Evolutionary conservation across 495 filamentous ascomycete genomes (phyloP).

Genomic region (Penicillium crystallinum): DNA sequence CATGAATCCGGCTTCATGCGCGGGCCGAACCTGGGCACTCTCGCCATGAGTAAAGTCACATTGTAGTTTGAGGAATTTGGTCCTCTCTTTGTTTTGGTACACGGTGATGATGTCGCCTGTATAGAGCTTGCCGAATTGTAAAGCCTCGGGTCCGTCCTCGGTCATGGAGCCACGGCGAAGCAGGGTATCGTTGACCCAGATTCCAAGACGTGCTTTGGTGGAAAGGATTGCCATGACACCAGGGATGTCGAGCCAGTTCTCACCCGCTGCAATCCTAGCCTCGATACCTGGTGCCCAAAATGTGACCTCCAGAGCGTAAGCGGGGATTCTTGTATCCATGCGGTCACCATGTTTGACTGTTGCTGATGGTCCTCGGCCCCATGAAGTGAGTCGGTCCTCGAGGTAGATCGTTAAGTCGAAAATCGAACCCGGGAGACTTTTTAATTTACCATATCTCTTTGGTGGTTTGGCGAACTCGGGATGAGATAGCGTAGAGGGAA

Average conservation of each 20-base stretch:
- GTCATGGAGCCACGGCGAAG: conserved; percentile 45
- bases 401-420: conserved; percentile 56
- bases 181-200: conserved; percentile 63
- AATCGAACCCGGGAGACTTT: conserved; percentile 39
- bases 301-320: conserved; percentile 71
- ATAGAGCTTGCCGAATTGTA: conserved; percentile 61
- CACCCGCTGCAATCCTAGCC: conserved; percentile 44
- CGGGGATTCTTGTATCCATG: conserved; percentile 66
- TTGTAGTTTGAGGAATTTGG: conserved; percentile 42
- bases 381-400: conserved; percentile 60
- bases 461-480: conserved; percentile 32
- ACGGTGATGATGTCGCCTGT: conserved; percentile 68
- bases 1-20: conserved; percentile 36
- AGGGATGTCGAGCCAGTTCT: conserved; percentile 51
- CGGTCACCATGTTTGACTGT: conserved; percentile 55
- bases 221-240: conserved; percentile 61
- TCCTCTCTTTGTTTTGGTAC: conserved; percentile 38
- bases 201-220: conserved; percentile 64
- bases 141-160: conserved; percentile 42
- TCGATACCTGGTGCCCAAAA: conserved; percentile 65
- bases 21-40: conserved; percentile 42
- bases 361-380: conserved; percentile 62
- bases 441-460: conserved; percentile 41
- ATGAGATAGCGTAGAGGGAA: background rate
- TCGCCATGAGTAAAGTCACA: conserved; percentile 53